These are phyloP conservation scores for Quercus tomentella DNA, from an alignment of 331 rosid species.

Conservation along the genomic window DNA sequence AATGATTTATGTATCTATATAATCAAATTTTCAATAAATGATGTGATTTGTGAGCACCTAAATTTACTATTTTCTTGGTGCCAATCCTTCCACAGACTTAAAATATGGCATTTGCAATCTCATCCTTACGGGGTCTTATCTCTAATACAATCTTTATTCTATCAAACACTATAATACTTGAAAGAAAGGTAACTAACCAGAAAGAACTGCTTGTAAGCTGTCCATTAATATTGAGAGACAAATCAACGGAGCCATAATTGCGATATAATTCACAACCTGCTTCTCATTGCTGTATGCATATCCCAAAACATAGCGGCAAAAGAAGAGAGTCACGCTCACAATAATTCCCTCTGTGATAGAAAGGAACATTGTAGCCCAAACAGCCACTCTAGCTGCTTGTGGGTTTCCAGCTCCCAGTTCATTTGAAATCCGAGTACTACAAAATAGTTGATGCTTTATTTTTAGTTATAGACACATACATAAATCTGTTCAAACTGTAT, in stretches of 20 bases:
- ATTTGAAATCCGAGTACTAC: conserved; percentile 58
- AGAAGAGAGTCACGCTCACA: conserved; percentile 23
- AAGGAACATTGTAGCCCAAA: conserved; percentile 24
- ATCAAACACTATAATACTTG: neutral
- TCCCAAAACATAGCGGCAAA: conserved; percentile 37
- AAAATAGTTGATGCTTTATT: neutral
- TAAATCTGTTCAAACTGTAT: neutral
- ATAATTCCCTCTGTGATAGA: conserved; percentile 33
- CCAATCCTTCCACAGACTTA: no score
- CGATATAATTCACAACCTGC: conserved; percentile 35
- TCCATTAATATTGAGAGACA: conserved; percentile 47
- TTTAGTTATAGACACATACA: neutral
- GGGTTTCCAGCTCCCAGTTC: conserved; percentile 66
- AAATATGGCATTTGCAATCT: no score
- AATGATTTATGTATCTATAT: no score
- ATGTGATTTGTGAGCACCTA: no score
- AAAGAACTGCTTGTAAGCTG: conserved; percentile 39
- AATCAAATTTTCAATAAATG: no score
- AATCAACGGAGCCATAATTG: conserved; percentile 38
- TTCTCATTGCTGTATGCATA: conserved; percentile 44
- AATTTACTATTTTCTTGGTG: no score
- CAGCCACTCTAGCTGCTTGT: conserved; percentile 31
- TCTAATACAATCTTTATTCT: neutral
- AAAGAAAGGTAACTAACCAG: conserved; percentile 29
- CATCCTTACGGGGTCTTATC: neutral